A percentile compares a stretch with the other conserved stretches of the same genome.
These are phyloP conservation scores for Odonthalia washingtoniensis DNA, from an alignment of 31 red algal genomes.

Conservation along the genomic window DNA sequence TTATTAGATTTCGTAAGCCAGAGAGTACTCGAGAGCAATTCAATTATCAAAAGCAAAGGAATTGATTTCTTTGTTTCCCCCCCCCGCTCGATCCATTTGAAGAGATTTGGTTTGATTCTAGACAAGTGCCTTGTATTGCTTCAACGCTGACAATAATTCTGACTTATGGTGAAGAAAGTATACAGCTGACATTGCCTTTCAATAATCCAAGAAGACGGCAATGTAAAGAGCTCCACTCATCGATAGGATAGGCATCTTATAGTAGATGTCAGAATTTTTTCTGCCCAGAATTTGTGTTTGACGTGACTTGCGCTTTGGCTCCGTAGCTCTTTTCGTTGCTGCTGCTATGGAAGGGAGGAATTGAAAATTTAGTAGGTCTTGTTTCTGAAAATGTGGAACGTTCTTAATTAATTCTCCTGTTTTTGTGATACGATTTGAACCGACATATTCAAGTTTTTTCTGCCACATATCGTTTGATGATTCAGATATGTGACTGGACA, in stretches of 20 bases:
- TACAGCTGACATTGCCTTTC: neutral
- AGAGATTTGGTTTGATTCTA: neutral
- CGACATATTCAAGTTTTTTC: neutral
- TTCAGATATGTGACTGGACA: too few relatives aligned
- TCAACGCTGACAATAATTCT: neutral
- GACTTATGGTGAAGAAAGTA: too few relatives aligned
- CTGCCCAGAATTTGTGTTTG: neutral
- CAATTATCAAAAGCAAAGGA: neutral
- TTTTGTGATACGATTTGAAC: neutral
- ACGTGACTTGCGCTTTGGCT: neutral
- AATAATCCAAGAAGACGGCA: neutral
- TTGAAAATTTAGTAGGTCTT: neutral
- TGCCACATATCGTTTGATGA: too few relatives aligned
- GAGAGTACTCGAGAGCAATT: slow-evolving; percentile 14
- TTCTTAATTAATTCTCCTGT: neutral
- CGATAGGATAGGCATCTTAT: neutral
- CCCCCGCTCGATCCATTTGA: slow-evolving; percentile 3
- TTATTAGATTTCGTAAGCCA: neutral
- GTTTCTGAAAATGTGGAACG: neutral
- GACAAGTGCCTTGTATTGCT: neutral
- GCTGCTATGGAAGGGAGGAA: neutral
- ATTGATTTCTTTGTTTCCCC: neutral
- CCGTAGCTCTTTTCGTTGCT: neutral
- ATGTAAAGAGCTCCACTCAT: neutral
- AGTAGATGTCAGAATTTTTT: neutral